phyloP scores from a whole-genome alignment of 371 early-diverging fungal species.

The Chytridiales sp. region DNA sequence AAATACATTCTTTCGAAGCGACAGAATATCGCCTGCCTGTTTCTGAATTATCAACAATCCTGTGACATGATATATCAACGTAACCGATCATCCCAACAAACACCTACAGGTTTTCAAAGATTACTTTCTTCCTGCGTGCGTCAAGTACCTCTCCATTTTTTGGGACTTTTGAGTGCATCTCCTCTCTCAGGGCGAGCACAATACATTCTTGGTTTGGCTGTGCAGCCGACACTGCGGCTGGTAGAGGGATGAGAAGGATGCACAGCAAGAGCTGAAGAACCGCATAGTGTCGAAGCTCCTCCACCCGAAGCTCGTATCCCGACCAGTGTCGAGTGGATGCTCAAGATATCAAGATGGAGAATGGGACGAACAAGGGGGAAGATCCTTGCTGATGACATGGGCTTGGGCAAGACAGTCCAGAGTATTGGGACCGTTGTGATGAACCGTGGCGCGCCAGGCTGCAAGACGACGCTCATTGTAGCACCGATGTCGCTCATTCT shows the following conservation, averaged over 20 bases:
- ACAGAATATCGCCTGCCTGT: too few relatives aligned
- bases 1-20: too few relatives aligned
- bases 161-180: too few relatives aligned
- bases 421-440: constrained; percentile 28
- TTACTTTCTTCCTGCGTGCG: too few relatives aligned
- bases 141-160: too few relatives aligned
- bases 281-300: constrained; percentile 25
- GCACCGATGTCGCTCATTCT: constrained; percentile 38
- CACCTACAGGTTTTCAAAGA: too few relatives aligned
- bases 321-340: constrained; percentile 44
- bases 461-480: constrained; percentile 36
- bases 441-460: constrained; percentile 17
- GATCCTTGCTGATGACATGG: constrained; percentile 38
- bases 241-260: constrained; percentile 25
- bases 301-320: constrained; percentile 21
- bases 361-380: constrained; percentile 33
- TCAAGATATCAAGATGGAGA: constrained; percentile 40
- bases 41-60: too few relatives aligned
- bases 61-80: too few relatives aligned
- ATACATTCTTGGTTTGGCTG: too few relatives aligned
- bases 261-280: constrained; percentile 25
- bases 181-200: neutral
- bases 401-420: constrained; percentile 44
- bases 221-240: too few relatives aligned
- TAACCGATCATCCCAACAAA: too few relatives aligned